Percentiles rank a stretch among this genome's conserved stretches.
These are phyloP conservation scores for Balansia obtecta DNA, from an alignment of 2,329 filamentous ascomycete genomes.

Conservation along the genomic window DNA sequence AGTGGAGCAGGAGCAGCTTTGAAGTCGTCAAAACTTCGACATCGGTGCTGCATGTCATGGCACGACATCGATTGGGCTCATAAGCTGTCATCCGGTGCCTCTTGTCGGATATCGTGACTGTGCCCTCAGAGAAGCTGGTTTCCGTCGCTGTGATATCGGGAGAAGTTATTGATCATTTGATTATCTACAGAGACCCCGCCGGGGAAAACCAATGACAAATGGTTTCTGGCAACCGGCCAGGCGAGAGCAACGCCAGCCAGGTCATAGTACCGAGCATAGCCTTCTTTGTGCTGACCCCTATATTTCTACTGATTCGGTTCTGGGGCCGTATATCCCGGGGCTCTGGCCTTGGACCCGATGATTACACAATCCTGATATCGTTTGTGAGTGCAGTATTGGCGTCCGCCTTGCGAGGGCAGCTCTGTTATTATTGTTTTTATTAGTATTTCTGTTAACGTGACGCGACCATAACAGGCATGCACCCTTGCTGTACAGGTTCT, in stretches of 20 bases:
- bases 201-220: neutral
- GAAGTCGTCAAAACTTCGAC: neutral
- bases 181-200: neutral
- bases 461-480: slow-evolving; percentile 17
- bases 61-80: neutral
- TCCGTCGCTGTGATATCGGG: neutral
- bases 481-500: slow-evolving; percentile 23
- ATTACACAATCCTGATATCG: slow-evolving; percentile 28
- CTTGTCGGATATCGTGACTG: neutral
- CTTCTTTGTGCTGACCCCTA: slow-evolving; percentile 29
- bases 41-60: neutral
- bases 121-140: neutral
- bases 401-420: no score
- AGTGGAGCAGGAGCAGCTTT: neutral
- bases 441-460: neutral
- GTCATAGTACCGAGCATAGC: slow-evolving; percentile 27
- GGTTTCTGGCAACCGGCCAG: slow-evolving; percentile 16
- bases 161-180: neutral
- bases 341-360: slow-evolving; percentile 27
- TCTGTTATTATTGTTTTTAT: no score
- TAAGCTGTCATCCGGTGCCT: neutral
- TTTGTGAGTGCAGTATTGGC: slow-evolving; percentile 19
- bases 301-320: slow-evolving; percentile 26
- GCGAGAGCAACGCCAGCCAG: slow-evolving; percentile 24
- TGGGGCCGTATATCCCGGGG: slow-evolving; percentile 26